A percentile compares a stretch with the other conserved stretches of the same genome.
Evolutionary conservation across 805 yeast genomes (phyloP).

Genomic region (Henningerozyma blattae): DNA sequence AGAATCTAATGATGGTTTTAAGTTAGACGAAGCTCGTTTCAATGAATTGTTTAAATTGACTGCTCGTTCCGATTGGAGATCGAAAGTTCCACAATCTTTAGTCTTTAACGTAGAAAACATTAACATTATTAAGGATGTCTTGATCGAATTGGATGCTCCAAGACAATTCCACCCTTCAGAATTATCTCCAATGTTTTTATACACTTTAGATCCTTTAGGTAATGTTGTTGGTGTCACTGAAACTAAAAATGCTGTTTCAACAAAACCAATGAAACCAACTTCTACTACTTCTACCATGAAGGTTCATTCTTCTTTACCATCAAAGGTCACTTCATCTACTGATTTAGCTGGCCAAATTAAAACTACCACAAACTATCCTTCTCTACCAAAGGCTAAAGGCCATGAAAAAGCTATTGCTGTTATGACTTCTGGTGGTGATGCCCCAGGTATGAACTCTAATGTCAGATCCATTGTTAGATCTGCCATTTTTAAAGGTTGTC

Average conservation of each 20-base stretch:
- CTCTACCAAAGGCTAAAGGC: constrained; percentile 8
- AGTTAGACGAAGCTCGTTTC: constrained; percentile 10
- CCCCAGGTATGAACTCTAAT: constrained; percentile 72
- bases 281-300: constrained; percentile 5
- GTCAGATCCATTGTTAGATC: constrained; percentile 65
- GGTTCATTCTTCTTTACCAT: constrained; percentile 5
- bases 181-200: constrained; percentile 62
- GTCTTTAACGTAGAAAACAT: constrained; percentile 26
- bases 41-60: constrained; percentile 1
- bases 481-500: constrained; percentile 52
- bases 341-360: constrained; percentile 10
- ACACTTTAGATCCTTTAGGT: constrained; percentile 76
- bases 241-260: constrained; percentile 41
- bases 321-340: constrained; percentile 14
- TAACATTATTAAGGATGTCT: constrained; percentile 16
- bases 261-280: constrained; percentile 23
- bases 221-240: constrained; percentile 70
- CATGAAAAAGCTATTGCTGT: constrained; percentile 45
- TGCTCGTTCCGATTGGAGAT: constrained; percentile 35
- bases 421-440: constrained; percentile 76
- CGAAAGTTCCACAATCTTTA: constrained; percentile 29
- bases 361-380: constrained; percentile 9
- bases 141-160: constrained; percentile 20
- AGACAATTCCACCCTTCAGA: constrained; percentile 61
- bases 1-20: constrained; percentile 11